A percentile compares a stretch with the other conserved stretches of the same genome.
Evolutionary conservation across 768 basidiomycete species (phyloP).

Genomic region (Leccinum sublutescens): DNA sequence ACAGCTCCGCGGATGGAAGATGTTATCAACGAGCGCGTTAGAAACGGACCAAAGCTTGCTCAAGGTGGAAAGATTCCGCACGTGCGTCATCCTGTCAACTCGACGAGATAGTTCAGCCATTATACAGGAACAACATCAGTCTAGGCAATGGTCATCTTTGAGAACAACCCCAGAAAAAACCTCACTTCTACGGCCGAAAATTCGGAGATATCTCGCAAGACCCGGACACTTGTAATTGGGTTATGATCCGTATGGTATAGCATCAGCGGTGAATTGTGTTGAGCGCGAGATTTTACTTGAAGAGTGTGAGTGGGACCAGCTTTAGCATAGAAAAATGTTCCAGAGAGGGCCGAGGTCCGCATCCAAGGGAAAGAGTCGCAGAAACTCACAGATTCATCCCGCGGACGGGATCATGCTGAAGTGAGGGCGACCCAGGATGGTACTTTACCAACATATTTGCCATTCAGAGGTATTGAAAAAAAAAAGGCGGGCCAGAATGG

Average conservation of each 20-base stretch:
- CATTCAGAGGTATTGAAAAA: not conserved
- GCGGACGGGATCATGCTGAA: not conserved
- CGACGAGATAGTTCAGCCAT: not conserved
- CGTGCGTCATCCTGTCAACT: not conserved
- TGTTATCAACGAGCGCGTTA: too few species aligned
- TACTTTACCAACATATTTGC: too few species aligned
- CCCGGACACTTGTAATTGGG: not conserved
- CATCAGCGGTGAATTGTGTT: not conserved
- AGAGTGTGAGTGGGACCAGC: too few species aligned
- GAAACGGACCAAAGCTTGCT: not conserved
- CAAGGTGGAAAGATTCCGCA: not conserved
- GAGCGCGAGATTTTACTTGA: not conserved
- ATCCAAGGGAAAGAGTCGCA: not conserved
- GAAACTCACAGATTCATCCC: not conserved
- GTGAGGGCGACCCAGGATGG: too few species aligned
- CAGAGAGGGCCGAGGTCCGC: not conserved
- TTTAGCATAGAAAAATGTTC: not conserved
- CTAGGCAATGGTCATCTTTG: not conserved
- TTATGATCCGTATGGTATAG: not conserved
- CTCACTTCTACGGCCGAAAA: not conserved
- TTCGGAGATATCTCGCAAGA: not conserved
- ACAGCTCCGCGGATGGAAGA: not conserved
- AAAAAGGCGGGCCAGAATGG: not conserved
- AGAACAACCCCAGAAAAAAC: not conserved
- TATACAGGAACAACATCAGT: not conserved